These are phyloP conservation scores for Skeletonema grethae DNA, from an alignment of 108 stramenopile species.

Conservation along the genomic window DNA sequence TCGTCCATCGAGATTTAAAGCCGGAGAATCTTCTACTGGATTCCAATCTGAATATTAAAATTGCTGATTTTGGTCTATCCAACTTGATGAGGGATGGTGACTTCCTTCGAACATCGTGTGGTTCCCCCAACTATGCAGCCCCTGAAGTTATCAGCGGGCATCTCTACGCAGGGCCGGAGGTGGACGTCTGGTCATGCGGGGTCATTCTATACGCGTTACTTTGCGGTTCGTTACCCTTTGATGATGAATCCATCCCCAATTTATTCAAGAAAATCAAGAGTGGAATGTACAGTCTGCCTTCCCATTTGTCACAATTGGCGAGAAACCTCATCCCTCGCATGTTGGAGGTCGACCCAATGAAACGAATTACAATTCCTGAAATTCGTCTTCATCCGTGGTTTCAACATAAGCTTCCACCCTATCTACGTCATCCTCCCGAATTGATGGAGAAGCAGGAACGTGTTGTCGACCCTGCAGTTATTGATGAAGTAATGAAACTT, in stretches of 20 bases:
- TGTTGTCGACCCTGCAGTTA: constrained; percentile 86
- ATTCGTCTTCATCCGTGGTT: constrained; percentile 98
- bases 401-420: constrained; percentile 95
- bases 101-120: constrained; percentile 96
- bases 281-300: constrained; percentile 97
- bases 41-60: constrained; percentile 93
- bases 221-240: constrained; percentile 98
- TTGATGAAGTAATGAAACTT: constrained; percentile 89
- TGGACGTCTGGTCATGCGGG: constrained; percentile 99
- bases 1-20: constrained; percentile 99
- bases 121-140: constrained; percentile 99
- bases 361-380: constrained; percentile 97
- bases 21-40: constrained; percentile 99
- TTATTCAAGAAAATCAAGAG: constrained; percentile 99
- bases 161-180: constrained; percentile 98
- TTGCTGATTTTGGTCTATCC: constrained; percentile 99
- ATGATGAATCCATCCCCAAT: constrained; percentile 98
- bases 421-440: constrained; percentile 93
- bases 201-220: constrained; percentile 99
- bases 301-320: constrained; percentile 92
- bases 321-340: constrained; percentile 97
- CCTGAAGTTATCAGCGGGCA: constrained; percentile 99
- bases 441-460: constrained; percentile 96
- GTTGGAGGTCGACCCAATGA: constrained; percentile 99
- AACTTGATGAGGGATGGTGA: constrained; percentile 99